phyloP scores from a whole-genome alignment of 2,329 filamentous ascomycete species.

The Fusarium scirpi region DNA sequence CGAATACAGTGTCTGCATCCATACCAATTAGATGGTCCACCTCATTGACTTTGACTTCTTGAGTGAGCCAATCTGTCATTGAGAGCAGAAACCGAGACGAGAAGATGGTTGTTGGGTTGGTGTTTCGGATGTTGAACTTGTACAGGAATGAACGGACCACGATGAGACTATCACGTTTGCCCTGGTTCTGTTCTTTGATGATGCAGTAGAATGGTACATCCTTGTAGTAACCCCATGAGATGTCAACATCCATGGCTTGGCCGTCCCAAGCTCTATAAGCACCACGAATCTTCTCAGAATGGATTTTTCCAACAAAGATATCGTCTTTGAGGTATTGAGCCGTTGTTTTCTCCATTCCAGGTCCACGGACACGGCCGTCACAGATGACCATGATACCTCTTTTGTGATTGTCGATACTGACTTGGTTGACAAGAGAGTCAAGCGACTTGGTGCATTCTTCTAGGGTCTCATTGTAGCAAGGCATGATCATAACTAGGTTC shows the following conservation, averaged over 20 bases:
- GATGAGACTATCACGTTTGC: slow-evolving; percentile 58
- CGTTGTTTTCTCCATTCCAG: slow-evolving; percentile 42
- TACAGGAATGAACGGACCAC: slow-evolving; percentile 56
- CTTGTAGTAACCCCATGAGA: slow-evolving; percentile 54
- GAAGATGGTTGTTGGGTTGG: slow-evolving; percentile 53
- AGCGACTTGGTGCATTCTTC: slow-evolving; percentile 52
- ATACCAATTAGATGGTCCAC: slow-evolving; percentile 56
- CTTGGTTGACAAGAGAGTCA: slow-evolving; percentile 47
- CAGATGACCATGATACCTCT: slow-evolving; percentile 43
- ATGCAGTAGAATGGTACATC: slow-evolving; percentile 57
- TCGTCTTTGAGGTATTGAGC: slow-evolving; percentile 55
- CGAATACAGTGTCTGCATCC: slow-evolving; percentile 57
- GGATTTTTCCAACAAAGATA: slow-evolving; percentile 50
- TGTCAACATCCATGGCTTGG: slow-evolving; percentile 53
- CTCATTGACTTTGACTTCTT: slow-evolving; percentile 46
- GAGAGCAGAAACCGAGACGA: slow-evolving; percentile 51
- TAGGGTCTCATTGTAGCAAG: slow-evolving; percentile 58
- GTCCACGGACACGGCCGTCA: slow-evolving; percentile 42
- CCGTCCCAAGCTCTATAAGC: slow-evolving; percentile 56
- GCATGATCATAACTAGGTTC: slow-evolving; percentile 54
- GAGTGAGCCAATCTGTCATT: slow-evolving; percentile 50
- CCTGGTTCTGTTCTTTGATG: slow-evolving; percentile 58
- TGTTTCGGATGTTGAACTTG: slow-evolving; percentile 56
- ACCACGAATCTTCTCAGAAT: slow-evolving; percentile 47
- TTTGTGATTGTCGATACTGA: slow-evolving; percentile 38